These are phyloP conservation scores for Hericium alpestre DNA, from an alignment of 768 basidiomycete genomes.

Conservation along the genomic window DNA sequence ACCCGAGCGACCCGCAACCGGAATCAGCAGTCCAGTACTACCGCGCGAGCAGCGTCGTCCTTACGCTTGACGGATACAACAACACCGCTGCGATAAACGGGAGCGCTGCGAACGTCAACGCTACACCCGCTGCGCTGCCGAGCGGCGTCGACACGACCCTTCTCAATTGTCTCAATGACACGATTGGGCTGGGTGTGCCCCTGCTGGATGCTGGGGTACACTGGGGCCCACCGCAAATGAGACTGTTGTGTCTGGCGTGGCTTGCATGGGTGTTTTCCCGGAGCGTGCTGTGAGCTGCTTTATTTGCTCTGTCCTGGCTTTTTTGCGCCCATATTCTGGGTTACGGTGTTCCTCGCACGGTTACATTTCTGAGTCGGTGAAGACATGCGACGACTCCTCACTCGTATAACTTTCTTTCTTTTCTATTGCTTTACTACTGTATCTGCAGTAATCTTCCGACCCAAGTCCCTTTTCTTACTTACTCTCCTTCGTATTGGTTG, in stretches of 20 bases:
- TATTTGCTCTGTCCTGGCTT: not conserved
- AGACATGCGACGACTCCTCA: not conserved
- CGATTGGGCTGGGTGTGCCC: constrained; percentile 49
- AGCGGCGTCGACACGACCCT: constrained; percentile 37
- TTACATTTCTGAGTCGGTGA: too few relatives aligned
- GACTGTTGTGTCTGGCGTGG: not conserved
- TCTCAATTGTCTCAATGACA: constrained; percentile 49
- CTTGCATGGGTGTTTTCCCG: not conserved
- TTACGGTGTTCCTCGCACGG: not conserved
- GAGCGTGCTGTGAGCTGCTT: not conserved
- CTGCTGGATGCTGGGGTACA: constrained; percentile 31
- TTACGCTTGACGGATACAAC: constrained; percentile 19
- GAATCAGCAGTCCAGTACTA: constrained; percentile 20
- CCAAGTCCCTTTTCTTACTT: too few relatives aligned
- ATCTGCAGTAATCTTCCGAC: too few relatives aligned
- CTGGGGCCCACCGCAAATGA: not conserved
- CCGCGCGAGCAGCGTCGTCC: constrained; percentile 16
- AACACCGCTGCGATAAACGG: constrained; percentile 16
- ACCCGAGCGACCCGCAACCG: constrained; percentile 13
- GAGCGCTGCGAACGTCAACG: constrained; percentile 22
- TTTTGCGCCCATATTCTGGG: too few relatives aligned
- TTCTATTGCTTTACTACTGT: not conserved
- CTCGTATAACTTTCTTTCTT: not conserved
- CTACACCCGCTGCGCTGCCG: constrained; percentile 41
- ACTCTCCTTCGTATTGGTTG: too few relatives aligned